Conservation (phyloP, 1,139 yeast species). For the Hyphopichia wangnamkhiaoensis region DNA sequence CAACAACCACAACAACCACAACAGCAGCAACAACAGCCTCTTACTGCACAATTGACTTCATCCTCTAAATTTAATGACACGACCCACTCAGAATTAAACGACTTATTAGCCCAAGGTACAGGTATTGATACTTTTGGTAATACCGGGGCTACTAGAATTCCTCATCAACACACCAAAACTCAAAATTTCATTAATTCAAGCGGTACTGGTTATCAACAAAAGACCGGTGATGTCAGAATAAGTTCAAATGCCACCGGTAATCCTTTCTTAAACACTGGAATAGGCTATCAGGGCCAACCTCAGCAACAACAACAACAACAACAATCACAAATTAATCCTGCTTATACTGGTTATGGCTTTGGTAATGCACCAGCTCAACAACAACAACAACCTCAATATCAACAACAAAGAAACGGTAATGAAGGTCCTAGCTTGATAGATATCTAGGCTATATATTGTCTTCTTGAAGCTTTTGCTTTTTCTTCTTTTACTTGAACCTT, state of each 20-base stretch:
- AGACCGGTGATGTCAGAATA: conserved; percentile 37
- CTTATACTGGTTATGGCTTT: conserved; percentile 89
- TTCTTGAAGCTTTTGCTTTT: conserved; percentile 1
- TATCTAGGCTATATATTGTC: conserved; percentile 22
- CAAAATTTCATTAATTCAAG: conserved; percentile 80
- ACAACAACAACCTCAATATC: conserved; percentile 20
- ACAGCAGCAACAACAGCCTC: conserved; percentile 25
- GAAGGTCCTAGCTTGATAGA: conserved; percentile 54
- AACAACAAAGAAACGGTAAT: conserved; percentile 29
- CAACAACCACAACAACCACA: conserved; percentile 22
- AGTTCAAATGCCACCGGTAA: conserved; percentile 55
- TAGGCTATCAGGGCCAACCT: conserved; percentile 67
- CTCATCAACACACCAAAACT: conserved; percentile 89
- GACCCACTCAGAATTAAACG: conserved; percentile 69
- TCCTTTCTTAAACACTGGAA: conserved; percentile 77
- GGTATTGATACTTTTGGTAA: conserved; percentile 97
- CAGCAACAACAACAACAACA: conserved; percentile 26
- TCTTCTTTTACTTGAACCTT: background rate
- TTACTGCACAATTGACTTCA: conserved; percentile 33
- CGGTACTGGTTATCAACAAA: conserved; percentile 78
- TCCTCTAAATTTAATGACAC: conserved; percentile 50
- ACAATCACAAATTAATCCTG: conserved; percentile 31
- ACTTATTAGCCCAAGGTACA: conserved; percentile 79
- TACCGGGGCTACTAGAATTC: conserved; percentile 83
- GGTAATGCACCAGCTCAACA: conserved; percentile 61